phyloP scores from a whole-genome alignment of 2,329 filamentous ascomycete species.

The Gaeumannomyces sp. region DNA sequence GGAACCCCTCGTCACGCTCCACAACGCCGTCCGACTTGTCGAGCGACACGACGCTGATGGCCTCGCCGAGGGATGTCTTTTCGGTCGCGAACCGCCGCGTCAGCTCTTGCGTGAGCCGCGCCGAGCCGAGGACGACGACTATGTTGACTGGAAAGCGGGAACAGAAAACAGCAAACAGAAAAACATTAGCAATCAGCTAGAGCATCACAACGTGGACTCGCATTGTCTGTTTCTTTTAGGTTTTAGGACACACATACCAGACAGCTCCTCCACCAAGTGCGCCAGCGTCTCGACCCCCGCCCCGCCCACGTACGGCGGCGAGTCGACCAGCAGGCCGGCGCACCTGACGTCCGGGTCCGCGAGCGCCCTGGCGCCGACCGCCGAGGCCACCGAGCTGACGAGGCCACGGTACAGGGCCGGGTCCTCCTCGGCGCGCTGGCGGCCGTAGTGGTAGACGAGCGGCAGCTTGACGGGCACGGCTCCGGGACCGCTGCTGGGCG shows the following conservation, averaged over 20 bases:
- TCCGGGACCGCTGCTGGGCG: conserved; percentile 84
- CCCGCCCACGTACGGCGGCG: conserved; percentile 58
- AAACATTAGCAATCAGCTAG: not conserved
- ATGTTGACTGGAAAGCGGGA: conserved; percentile 58
- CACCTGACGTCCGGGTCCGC: conserved; percentile 66
- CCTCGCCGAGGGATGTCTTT: conserved; percentile 54
- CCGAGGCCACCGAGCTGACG: conserved; percentile 69
- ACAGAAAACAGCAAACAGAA: conserved; percentile 34
- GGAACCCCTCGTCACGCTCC: conserved; percentile 65
- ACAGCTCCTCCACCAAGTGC: conserved; percentile 61
- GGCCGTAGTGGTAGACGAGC: conserved; percentile 82
- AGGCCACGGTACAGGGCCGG: conserved; percentile 66
- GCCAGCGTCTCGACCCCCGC: conserved; percentile 69
- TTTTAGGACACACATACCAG: conserved; percentile 27
- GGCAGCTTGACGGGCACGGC: conserved; percentile 86
- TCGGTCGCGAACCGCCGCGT: conserved; percentile 57
- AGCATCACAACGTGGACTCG: not conserved
- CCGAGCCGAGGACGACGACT: conserved; percentile 75
- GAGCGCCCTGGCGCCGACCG: conserved; percentile 68
- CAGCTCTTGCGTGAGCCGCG: conserved; percentile 69
- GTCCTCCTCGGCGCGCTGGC: conserved; percentile 66
- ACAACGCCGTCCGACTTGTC: conserved; percentile 83
- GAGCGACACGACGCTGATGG: conserved; percentile 69
- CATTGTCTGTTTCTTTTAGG: no score
- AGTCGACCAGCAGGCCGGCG: conserved; percentile 81